These are phyloP conservation scores for Metschnikowia cerradonensis DNA, from an alignment of 805 yeast genomes.

Conservation along the genomic window DNA sequence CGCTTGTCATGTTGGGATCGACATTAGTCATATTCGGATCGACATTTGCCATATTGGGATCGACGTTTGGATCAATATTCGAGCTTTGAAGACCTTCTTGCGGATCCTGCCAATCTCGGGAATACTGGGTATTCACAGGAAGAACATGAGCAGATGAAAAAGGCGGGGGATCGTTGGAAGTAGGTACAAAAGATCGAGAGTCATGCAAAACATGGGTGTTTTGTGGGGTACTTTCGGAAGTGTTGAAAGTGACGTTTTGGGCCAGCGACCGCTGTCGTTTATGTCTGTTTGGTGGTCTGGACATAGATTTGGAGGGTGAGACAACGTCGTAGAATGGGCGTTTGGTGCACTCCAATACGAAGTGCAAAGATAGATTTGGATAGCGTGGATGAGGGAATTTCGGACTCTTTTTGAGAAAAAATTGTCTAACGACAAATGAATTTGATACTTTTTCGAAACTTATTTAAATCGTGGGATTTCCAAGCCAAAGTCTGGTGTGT, in stretches of 20 bases:
- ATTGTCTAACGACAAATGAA: background rate
- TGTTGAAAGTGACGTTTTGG: slow-evolving; percentile 1
- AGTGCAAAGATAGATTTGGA: background rate
- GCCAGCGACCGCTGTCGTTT: slow-evolving; percentile 9
- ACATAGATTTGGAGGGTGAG: background rate
- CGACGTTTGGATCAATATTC: background rate
- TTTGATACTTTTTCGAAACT: too few relatives aligned
- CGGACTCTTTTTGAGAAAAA: background rate
- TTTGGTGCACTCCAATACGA: background rate
- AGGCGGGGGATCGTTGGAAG: background rate
- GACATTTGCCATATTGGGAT: background rate
- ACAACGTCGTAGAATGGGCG: background rate
- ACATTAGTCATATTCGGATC: background rate
- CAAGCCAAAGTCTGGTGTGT: too few relatives aligned
- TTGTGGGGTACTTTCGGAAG: background rate
- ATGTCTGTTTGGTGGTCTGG: slow-evolving; percentile 1
- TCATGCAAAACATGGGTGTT: background rate
- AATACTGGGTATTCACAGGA: background rate
- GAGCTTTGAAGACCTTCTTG: background rate
- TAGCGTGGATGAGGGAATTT: background rate
- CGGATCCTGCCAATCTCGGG: background rate
- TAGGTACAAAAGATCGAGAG: background rate
- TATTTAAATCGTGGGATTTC: too few relatives aligned
- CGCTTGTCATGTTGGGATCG: background rate
- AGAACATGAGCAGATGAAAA: background rate